These are phyloP conservation scores for Suillus weaverae DNA, from an alignment of 768 basidiomycete genomes.

Conservation along the genomic window DNA sequence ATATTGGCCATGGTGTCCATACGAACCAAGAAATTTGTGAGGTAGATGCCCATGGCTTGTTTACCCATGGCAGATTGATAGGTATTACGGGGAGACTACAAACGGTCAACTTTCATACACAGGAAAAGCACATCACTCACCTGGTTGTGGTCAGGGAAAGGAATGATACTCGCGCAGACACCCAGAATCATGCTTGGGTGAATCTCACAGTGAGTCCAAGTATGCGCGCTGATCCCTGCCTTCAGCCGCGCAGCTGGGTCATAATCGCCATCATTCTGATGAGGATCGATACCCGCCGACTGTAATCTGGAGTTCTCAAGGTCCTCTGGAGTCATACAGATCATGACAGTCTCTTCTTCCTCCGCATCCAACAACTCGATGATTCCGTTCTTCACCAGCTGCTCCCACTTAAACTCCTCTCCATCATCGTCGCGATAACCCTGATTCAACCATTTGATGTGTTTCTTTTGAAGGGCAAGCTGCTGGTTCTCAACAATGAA, in stretches of 20 bases:
- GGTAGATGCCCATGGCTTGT: slow-evolving; percentile 99
- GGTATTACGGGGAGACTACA: slow-evolving; percentile 96
- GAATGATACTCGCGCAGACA: slow-evolving; percentile 98
- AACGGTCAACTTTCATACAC: slow-evolving; percentile 9
- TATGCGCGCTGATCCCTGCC: slow-evolving; percentile 79
- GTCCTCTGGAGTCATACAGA: slow-evolving; percentile 97
- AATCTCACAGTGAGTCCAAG: slow-evolving; percentile 99
- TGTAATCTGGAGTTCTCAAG: slow-evolving; percentile 79
- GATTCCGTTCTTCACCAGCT: slow-evolving; percentile 82
- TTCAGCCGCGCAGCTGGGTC: slow-evolving; percentile 90
- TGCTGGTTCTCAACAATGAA: slow-evolving; percentile 96
- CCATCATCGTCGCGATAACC: slow-evolving; percentile 56
- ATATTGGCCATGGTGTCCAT: slow-evolving; percentile 99
- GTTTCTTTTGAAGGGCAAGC: slow-evolving; percentile 79
- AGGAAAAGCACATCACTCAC: slow-evolving; percentile 42
- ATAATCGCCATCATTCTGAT: slow-evolving; percentile 65
- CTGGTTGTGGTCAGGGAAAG: slow-evolving; percentile 99
- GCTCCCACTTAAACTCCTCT: slow-evolving; percentile 77
- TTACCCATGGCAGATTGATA: slow-evolving; percentile 99
- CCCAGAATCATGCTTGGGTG: slow-evolving; percentile 99
- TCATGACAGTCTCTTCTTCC: slow-evolving; percentile 99
- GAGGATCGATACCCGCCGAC: slow-evolving; percentile 56
- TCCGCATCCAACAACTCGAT: slow-evolving; percentile 96
- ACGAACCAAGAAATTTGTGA: slow-evolving; percentile 97
- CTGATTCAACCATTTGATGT: slow-evolving; percentile 70